These are phyloP conservation scores for Russula ochroleuca DNA, from an alignment of 768 basidiomycete species.

Conservation along the genomic window DNA sequence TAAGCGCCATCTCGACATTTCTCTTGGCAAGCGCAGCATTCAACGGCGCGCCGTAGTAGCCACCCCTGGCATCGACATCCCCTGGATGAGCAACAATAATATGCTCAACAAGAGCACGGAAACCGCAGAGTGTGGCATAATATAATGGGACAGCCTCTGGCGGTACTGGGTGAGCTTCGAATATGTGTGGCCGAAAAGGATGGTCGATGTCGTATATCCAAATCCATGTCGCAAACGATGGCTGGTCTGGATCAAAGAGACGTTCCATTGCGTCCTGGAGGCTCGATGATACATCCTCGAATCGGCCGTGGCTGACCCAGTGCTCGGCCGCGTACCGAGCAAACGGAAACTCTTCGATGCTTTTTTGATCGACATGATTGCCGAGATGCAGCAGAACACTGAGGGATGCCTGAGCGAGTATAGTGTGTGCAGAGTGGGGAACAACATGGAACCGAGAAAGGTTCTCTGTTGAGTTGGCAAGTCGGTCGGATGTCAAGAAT, in stretches of 20 bases:
- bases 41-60: not conserved
- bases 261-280: not conserved
- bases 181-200: not conserved
- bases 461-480: not conserved
- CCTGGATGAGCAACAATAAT: not conserved
- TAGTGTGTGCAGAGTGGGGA: conserved; percentile 1
- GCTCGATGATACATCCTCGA: not conserved
- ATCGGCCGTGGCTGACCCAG: conserved; percentile 5
- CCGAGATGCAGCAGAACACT: conserved; percentile 4
- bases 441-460: conserved; percentile 8
- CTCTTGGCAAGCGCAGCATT: not conserved
- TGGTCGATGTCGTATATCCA: conserved; percentile 8
- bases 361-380: not conserved
- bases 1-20: not conserved
- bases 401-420: conserved; percentile 8
- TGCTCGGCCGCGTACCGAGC: conserved; percentile 2
- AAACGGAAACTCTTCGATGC: not conserved
- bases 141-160: not conserved
- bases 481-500: conserved; percentile 12
- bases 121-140: conserved; percentile 12
- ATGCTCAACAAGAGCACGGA: not conserved
- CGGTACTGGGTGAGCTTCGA: not conserved
- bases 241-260: not conserved
- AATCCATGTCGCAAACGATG: conserved; percentile 6
- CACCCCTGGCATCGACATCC: not conserved